A percentile compares a stretch with the other conserved stretches of the same genome.
Evolutionary conservation across 768 basidiomycete genomes (phyloP).

Genomic region (Serendipita sp.): DNA sequence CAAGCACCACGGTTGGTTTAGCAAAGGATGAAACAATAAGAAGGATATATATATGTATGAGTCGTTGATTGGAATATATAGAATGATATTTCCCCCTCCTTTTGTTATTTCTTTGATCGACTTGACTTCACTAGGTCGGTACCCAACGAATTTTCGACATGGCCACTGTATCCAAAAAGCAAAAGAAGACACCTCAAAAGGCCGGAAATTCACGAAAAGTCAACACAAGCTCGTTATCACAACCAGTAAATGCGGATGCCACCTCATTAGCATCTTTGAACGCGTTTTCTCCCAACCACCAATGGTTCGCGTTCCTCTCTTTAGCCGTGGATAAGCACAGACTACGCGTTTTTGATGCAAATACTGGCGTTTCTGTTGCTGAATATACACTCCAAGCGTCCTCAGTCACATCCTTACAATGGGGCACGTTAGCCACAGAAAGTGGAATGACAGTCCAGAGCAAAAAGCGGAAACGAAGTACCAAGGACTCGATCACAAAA

Average conservation of each 20-base stretch:
- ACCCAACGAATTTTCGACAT: background rate
- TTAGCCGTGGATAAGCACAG: constrained; percentile 59
- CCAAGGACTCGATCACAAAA: constrained; percentile 15
- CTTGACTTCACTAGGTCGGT: background rate
- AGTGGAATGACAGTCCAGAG: constrained; percentile 29
- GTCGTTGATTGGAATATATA: background rate
- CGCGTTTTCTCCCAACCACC: constrained; percentile 42
- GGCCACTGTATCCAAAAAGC: constrained; percentile 3
- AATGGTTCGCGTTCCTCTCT: constrained; percentile 43
- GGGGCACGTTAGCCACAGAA: constrained; percentile 27
- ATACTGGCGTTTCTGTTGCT: constrained; percentile 36
- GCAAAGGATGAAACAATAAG: background rate
- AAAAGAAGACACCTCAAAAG: constrained; percentile 1
- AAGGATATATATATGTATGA: background rate
- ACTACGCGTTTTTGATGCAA: constrained; percentile 45
- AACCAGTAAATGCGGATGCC: constrained; percentile 36
- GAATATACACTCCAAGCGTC: constrained; percentile 42
- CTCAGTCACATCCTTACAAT: constrained; percentile 38
- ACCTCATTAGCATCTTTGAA: constrained; percentile 30
- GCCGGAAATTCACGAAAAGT: constrained; percentile 2
- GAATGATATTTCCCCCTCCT: background rate
- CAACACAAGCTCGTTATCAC: constrained; percentile 13
- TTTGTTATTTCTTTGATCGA: background rate
- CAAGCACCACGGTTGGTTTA: background rate
- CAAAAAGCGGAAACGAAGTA: constrained; percentile 27